These are phyloP conservation scores for Fusarium tuaranense DNA, from an alignment of 2,329 filamentous ascomycete species.

Conservation along the genomic window DNA sequence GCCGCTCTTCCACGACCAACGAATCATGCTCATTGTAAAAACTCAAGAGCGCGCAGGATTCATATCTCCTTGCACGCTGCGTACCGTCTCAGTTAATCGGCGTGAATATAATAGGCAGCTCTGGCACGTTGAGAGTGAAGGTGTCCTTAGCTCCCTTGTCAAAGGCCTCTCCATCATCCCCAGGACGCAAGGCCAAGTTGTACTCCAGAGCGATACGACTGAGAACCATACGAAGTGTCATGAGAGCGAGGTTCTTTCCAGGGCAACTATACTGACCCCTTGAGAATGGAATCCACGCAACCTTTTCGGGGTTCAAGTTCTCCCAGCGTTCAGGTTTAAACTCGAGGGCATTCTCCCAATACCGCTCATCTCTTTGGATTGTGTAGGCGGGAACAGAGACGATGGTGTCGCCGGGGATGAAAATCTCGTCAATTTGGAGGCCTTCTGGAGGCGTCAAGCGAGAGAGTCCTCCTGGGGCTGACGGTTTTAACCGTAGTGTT, in stretches of 20 bases:
- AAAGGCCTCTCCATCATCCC: neutral
- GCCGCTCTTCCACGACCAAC: neutral
- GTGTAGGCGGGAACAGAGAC: slow-evolving; percentile 1
- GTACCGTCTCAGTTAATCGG: neutral
- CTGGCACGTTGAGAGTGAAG: slow-evolving; percentile 2
- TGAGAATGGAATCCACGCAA: slow-evolving; percentile 7
- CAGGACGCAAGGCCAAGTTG: neutral
- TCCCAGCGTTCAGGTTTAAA: slow-evolving; percentile 4
- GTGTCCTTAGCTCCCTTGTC: slow-evolving; percentile 6
- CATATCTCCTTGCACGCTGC: neutral
- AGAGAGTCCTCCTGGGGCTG: neutral
- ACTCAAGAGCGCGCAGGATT: neutral
- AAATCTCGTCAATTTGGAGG: neutral
- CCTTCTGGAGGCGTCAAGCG: neutral
- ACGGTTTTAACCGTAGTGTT: slow-evolving; percentile 1
- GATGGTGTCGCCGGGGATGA: neutral
- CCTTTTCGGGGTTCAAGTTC: neutral
- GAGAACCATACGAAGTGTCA: slow-evolving; percentile 4
- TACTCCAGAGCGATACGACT: slow-evolving; percentile 4
- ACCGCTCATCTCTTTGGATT: neutral
- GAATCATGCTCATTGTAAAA: neutral
- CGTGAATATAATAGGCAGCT: slow-evolving; percentile 7
- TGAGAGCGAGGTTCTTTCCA: neutral
- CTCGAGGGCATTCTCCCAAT: slow-evolving; percentile 3
- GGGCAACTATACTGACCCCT: slow-evolving; percentile 7